Conservation (phyloP, 2,329 filamentous ascomycete species). For the Aspergillus alliaceus region DNA sequence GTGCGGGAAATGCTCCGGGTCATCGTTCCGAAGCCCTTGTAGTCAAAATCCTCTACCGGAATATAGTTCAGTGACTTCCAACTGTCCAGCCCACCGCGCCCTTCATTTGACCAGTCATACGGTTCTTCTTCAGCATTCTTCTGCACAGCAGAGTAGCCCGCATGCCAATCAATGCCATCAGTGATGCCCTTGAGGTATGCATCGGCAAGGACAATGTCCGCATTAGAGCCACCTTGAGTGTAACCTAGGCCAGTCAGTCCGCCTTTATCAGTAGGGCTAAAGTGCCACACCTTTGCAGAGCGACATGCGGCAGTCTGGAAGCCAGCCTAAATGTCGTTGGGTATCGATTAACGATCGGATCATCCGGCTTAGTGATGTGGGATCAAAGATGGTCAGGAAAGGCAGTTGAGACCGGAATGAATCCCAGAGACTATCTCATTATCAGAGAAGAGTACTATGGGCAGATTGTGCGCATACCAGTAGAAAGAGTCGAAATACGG, state of each 20-base stretch:
- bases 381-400: conserved; percentile 67
- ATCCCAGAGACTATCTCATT: conserved; percentile 60
- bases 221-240: conserved; percentile 72
- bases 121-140: conserved; percentile 72
- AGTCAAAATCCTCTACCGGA: conserved; percentile 68
- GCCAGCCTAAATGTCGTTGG: conserved; percentile 67
- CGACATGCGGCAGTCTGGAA: conserved; percentile 74
- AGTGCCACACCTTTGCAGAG: conserved; percentile 55
- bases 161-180: conserved; percentile 64
- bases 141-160: conserved; percentile 66
- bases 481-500: conserved; percentile 76
- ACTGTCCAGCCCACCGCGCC: conserved; percentile 66
- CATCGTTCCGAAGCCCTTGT: conserved; percentile 65
- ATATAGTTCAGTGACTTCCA: conserved; percentile 73
- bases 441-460: conserved; percentile 9
- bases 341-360: conserved; percentile 69
- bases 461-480: conserved; percentile 47
- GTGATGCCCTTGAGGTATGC: conserved; percentile 66
- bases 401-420: conserved; percentile 68
- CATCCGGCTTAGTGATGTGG: conserved; percentile 61
- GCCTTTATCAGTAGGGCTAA: not conserved
- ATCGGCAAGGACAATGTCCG: conserved; percentile 67
- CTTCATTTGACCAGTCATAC: conserved; percentile 67
- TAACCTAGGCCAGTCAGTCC: conserved; percentile 47
- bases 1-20: conserved; percentile 71